Base-by-base conservation (phyloP, 2,329 filamentous ascomycete species). In the Apiospora pterosperma region DNA sequence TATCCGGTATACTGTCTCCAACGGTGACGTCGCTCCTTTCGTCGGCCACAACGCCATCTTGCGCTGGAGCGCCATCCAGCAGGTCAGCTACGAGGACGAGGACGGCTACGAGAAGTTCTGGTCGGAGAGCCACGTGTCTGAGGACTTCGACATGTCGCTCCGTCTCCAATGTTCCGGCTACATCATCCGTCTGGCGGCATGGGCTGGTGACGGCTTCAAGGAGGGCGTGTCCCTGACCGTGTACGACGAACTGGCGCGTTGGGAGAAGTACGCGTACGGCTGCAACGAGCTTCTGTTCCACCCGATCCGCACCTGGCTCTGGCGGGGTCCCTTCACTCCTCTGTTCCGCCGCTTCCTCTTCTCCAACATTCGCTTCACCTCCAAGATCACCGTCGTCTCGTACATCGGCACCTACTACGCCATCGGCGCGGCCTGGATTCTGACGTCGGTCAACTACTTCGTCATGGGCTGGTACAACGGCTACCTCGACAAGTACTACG, bases 41-140 rank as follows among this genome's bases (percentile, higher is more conserved):
- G 91, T 93, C 67, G 91, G 91, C 0, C 91, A 93, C 79, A 93
- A 93, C 71, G 90, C 91, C 1, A 86, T 93, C 66, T 80, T 93
- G 16, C 84, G 91, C 25, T 93, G 91, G 91, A 80, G 81, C 60
- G 87, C 87, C 10, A 78, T 89, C 36, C 87, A 89, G 69, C 80
- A 85, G 60, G 82, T 89, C 55, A 81, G 82, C 3, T 86, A 83
- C 71, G 76, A 79, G 61, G 84, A 85, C 39, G 80, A 87, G 63
- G 86, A 88, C 62, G 85, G 84, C 12, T 83, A 87, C 68, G 84
- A 88, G 16, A 88, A 89, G 69, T 92, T 87, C 77, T 93, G 91
- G 90, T 92, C 90, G 8, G 91, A 93, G 73, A 84, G 82, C 5
- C 89, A 90, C 70, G 91, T 93, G 0, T 92, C 90, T 0, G 91